A percentile compares a stretch with the other conserved stretches of the same genome.
Evolutionary conservation across 2,329 filamentous ascomycete species (phyloP).

Genomic region (Neurospora crassa): DNA sequence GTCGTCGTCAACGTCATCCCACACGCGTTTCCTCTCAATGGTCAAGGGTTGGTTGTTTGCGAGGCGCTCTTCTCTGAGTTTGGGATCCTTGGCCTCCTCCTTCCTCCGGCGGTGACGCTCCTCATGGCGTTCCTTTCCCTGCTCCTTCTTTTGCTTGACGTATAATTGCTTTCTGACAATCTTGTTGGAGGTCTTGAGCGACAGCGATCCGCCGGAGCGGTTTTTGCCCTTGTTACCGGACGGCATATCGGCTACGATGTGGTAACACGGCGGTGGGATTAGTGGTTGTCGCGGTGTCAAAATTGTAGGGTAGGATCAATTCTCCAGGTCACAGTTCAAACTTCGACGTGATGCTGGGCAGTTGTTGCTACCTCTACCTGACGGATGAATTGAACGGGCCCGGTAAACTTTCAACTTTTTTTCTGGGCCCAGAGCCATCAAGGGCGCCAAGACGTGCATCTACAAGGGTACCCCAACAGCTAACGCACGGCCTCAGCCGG

Average conservation of each 20-base stretch:
- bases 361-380: background rate
- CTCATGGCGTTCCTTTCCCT: constrained; percentile 65
- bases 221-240: constrained; percentile 12
- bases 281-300: background rate
- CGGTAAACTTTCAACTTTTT: background rate
- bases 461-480: background rate
- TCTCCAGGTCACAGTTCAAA: background rate
- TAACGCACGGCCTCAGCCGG: background rate
- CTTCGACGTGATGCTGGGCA: background rate
- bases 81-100: constrained; percentile 77
- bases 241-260: constrained; percentile 15
- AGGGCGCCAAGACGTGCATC: background rate
- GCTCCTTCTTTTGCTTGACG: constrained; percentile 68
- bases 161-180: constrained; percentile 68
- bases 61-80: constrained; percentile 61
- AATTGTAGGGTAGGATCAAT: background rate
- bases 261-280: background rate
- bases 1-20: constrained; percentile 65
- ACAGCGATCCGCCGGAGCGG: constrained; percentile 22
- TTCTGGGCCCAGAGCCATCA: background rate
- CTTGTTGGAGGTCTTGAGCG: constrained; percentile 56
- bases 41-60: constrained; percentile 71
- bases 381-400: background rate
- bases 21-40: constrained; percentile 79
- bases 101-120: constrained; percentile 69